Evolutionary conservation across 176 grass and related monocot genomes (phyloP).

Genomic region (Zizania latifolia): DNA sequence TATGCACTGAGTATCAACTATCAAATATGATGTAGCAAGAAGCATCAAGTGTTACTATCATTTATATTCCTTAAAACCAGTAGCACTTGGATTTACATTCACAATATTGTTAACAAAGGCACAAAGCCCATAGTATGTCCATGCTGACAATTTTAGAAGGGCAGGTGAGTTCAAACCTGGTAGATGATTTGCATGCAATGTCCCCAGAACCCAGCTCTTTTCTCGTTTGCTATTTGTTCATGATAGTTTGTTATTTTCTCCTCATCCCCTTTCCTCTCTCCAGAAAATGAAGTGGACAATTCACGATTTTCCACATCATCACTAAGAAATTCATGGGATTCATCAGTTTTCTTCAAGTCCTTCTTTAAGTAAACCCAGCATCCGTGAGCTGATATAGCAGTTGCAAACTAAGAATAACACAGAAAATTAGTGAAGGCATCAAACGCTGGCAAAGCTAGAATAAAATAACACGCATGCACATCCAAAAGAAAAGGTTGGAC

Average conservation of each 20-base stretch:
- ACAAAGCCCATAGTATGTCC: neutral
- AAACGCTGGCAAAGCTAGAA: neutral
- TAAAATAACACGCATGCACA: neutral
- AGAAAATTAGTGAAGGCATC: neutral
- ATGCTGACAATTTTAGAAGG: neutral
- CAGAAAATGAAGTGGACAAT: conserved; percentile 25
- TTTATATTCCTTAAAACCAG: neutral
- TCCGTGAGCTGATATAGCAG: conserved; percentile 61
- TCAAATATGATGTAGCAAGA: neutral
- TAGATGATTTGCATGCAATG: conserved; percentile 60
- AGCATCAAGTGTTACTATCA: neutral
- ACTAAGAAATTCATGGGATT: conserved; percentile 43
- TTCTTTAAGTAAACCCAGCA: conserved; percentile 63
- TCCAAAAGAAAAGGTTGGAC: neutral
- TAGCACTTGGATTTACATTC: neutral
- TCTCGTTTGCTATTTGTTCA: conserved; percentile 47
- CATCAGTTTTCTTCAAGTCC: conserved; percentile 30
- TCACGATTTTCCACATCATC: conserved; percentile 39
- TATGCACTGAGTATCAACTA: neutral
- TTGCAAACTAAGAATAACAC: conserved; percentile 40
- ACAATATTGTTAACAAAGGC: neutral
- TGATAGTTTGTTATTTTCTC: conserved; percentile 30
- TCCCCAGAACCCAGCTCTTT: conserved; percentile 62
- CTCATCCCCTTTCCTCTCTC: conserved; percentile 22
- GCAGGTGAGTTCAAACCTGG: conserved; percentile 39